phyloP scores from a whole-genome alignment of 345 rosid genomes.

The Lepidium aucheri region DNA sequence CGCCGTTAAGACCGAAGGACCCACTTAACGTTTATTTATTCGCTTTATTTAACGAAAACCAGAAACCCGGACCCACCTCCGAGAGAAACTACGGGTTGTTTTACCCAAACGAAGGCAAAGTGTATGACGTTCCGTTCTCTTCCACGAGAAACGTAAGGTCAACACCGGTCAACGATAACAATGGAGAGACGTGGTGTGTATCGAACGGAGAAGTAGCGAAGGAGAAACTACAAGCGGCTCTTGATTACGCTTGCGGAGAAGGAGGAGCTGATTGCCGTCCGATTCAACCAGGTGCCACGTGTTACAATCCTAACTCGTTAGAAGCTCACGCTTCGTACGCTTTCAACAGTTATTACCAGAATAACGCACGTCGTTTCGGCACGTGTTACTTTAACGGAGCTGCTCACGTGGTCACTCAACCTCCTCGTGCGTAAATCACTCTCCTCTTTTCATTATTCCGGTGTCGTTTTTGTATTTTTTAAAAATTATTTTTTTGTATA shows the following conservation, averaged over 20 bases:
- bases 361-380: conserved; percentile 50
- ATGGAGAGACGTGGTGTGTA: conserved; percentile 76
- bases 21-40: conserved; percentile 56
- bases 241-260: conserved; percentile 81
- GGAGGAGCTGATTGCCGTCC: conserved; percentile 88
- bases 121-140: conserved; percentile 46
- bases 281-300: conserved; percentile 65
- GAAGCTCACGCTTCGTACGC: conserved; percentile 88
- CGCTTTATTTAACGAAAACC: conserved; percentile 76
- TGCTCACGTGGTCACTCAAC: conserved; percentile 58
- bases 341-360: conserved; percentile 86
- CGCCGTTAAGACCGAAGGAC: conserved; percentile 26
- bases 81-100: conserved; percentile 86
- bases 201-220: conserved; percentile 38
- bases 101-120: conserved; percentile 54
- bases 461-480: no score
- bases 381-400: conserved; percentile 68
- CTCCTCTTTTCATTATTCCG: not conserved
- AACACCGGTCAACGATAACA: conserved; percentile 20
- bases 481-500: no score
- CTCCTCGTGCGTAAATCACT: conserved; percentile 49
- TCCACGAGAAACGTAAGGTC: not conserved
- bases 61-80: conserved; percentile 72
- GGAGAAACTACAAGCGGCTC: conserved; percentile 49
- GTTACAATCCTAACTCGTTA: conserved; percentile 50